phyloP scores from a whole-genome alignment of 2,329 filamentous ascomycete genomes.

The Cytospora schulzeri region DNA sequence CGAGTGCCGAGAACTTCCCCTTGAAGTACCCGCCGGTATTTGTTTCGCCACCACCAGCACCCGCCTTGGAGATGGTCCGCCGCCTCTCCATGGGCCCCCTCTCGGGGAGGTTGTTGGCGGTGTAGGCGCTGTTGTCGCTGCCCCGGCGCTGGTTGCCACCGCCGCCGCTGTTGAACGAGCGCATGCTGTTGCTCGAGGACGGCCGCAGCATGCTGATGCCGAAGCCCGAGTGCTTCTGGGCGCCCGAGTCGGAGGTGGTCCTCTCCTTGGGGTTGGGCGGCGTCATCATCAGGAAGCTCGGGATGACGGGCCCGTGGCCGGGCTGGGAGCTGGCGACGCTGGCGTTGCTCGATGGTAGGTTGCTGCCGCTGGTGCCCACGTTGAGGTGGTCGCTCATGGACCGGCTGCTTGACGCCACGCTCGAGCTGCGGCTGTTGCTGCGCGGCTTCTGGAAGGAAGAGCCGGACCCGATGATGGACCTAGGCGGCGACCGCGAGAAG shows the following conservation, averaged over 20 bases:
- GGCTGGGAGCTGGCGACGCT: conserved; percentile 34
- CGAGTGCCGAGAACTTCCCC: conserved; percentile 33
- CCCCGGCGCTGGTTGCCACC: conserved; percentile 25
- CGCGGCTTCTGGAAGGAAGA: conserved; percentile 49
- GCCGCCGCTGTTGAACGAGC: conserved; percentile 29
- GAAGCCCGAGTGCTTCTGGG: conserved; percentile 25
- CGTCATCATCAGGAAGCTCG: conserved; percentile 50
- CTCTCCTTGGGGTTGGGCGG: conserved; percentile 45
- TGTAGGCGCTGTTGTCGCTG: conserved; percentile 16
- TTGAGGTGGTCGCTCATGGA: conserved; percentile 40
- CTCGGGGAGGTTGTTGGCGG: conserved; percentile 15
- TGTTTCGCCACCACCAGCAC: conserved; percentile 27
- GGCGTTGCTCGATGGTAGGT: conserved; percentile 25
- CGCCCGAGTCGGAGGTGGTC: conserved; percentile 23
- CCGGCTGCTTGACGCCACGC: conserved; percentile 49
- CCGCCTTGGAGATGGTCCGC: conserved; percentile 24
- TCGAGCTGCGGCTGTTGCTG: conserved; percentile 55
- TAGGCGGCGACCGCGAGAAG: conserved; percentile 61
- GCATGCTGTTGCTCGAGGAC: conserved; percentile 31
- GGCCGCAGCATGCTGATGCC: conserved; percentile 32
- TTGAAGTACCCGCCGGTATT: conserved; percentile 24
- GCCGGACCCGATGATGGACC: conserved; percentile 53
- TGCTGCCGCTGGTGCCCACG: conserved; percentile 18
- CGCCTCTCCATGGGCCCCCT: conserved; percentile 7
- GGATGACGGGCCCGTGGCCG: conserved; percentile 35